Conservation (phyloP, 2,329 filamentous ascomycete species). For the Penicillium sp. region DNA sequence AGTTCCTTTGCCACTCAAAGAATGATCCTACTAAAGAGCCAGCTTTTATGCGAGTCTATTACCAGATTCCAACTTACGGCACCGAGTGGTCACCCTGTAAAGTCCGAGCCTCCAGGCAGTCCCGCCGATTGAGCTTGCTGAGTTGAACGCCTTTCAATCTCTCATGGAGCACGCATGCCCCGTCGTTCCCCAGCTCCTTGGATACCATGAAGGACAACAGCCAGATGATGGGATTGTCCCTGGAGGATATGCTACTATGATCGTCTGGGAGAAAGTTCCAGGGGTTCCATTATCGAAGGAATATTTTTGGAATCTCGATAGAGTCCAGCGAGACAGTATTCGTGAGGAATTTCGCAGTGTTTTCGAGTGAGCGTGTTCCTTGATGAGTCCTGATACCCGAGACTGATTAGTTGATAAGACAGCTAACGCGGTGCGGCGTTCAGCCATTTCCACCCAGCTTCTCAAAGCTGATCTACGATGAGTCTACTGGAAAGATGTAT, state of each 20-base stretch:
- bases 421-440: constrained; percentile 18
- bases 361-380: constrained; percentile 20
- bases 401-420: constrained; percentile 10
- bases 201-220: not conserved
- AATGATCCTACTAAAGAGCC: constrained; percentile 12
- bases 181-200: not conserved
- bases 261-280: not conserved
- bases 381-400: not conserved
- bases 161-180: too few species aligned
- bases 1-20: constrained; percentile 16
- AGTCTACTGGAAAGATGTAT: constrained; percentile 20
- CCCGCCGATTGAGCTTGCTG: too few species aligned
- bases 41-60: constrained; percentile 24
- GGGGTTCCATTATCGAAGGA: constrained; percentile 17
- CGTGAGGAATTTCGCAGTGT: constrained; percentile 20
- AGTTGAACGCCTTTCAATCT: too few species aligned
- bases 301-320: constrained; percentile 22
- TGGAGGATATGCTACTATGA: not conserved
- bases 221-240: not conserved
- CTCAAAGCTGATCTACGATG: constrained; percentile 25
- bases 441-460: constrained; percentile 7
- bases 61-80: constrained; percentile 20
- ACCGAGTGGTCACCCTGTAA: too few species aligned
- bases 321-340: constrained; percentile 13
- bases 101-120: too few species aligned